These are phyloP conservation scores for Lactarius sp. DNA, from an alignment of 768 basidiomycete species.

Conservation along the genomic window DNA sequence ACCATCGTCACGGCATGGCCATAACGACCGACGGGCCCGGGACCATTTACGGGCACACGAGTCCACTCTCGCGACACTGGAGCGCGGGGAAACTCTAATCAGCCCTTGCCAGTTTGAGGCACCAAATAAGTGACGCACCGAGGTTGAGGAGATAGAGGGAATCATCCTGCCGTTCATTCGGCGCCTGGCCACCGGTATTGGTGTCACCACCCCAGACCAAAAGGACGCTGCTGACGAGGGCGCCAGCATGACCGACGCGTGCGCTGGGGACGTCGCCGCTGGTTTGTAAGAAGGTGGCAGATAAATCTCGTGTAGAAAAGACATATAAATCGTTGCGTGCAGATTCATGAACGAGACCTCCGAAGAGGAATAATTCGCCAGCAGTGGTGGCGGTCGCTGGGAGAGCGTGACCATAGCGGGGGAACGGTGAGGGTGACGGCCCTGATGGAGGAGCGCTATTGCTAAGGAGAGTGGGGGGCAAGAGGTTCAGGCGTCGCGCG, in stretches of 20 bases:
- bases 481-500: constrained; percentile 62
- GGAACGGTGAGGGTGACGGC: constrained; percentile 86
- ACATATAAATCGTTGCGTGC: constrained; percentile 91
- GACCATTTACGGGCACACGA: constrained; percentile 68
- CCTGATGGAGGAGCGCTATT: constrained; percentile 62
- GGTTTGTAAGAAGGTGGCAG: constrained; percentile 80
- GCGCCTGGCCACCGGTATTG: constrained; percentile 62
- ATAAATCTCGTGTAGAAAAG: constrained; percentile 75
- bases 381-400: constrained; percentile 69
- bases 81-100: neutral
- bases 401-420: constrained; percentile 92
- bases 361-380: constrained; percentile 95
- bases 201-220: constrained; percentile 99
- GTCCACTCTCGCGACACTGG: constrained; percentile 95
- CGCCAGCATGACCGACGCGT: constrained; percentile 94
- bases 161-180: constrained; percentile 81
- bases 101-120: neutral
- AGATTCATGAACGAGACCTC: constrained; percentile 88
- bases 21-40: constrained; percentile 83
- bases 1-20: constrained; percentile 95
- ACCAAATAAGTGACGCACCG: constrained; percentile 49
- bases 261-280: constrained; percentile 83
- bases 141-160: constrained; percentile 91
- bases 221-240: constrained; percentile 91
- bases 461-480: constrained; percentile 58